Percentiles rank a stretch among this genome's conserved stretches.
Conservation (phyloP, 768 basidiomycete species). For the Cystobasidiopsis lactophilus region DNA sequence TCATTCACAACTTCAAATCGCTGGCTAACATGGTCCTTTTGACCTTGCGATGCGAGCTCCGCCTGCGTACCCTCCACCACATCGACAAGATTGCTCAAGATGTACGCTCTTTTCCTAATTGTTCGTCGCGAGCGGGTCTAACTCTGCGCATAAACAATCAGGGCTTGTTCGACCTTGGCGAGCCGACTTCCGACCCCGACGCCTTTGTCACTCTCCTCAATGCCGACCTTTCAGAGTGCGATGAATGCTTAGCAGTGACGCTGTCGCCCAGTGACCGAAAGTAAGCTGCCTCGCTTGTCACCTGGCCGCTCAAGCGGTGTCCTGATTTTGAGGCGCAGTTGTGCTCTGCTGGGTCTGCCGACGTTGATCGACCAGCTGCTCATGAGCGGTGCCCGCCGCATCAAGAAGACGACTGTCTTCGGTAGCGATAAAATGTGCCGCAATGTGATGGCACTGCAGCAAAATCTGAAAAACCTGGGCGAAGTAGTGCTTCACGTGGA, state of each 20-base stretch:
- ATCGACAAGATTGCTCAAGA: slow-evolving; percentile 56
- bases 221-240: slow-evolving; percentile 48
- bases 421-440: slow-evolving; percentile 72
- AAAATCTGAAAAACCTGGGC: slow-evolving; percentile 50
- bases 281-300: slow-evolving; percentile 30
- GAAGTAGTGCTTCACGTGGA: slow-evolving; percentile 41
- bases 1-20: slow-evolving; percentile 79
- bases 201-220: slow-evolving; percentile 71
- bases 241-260: slow-evolving; percentile 42
- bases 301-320: too few relatives aligned
- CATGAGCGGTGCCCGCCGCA: slow-evolving; percentile 46
- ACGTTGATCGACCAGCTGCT: slow-evolving; percentile 64
- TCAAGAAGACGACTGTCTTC: slow-evolving; percentile 44
- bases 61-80: slow-evolving; percentile 62
- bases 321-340: slow-evolving; percentile 34
- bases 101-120: slow-evolving; percentile 28
- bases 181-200: slow-evolving; percentile 77
- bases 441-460: slow-evolving; percentile 76
- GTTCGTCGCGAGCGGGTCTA: neutral
- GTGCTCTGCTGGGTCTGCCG: slow-evolving; percentile 58
- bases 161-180: slow-evolving; percentile 65
- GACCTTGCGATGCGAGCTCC: slow-evolving; percentile 66
- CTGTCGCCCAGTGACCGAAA: slow-evolving; percentile 42
- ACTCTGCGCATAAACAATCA: too few relatives aligned
- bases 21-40: slow-evolving; percentile 66